Percentiles rank a stretch among this genome's conserved stretches.
phyloP scores from a whole-genome alignment of 2,329 filamentous ascomycete genomes.

The Ophiostoma quercus region DNA sequence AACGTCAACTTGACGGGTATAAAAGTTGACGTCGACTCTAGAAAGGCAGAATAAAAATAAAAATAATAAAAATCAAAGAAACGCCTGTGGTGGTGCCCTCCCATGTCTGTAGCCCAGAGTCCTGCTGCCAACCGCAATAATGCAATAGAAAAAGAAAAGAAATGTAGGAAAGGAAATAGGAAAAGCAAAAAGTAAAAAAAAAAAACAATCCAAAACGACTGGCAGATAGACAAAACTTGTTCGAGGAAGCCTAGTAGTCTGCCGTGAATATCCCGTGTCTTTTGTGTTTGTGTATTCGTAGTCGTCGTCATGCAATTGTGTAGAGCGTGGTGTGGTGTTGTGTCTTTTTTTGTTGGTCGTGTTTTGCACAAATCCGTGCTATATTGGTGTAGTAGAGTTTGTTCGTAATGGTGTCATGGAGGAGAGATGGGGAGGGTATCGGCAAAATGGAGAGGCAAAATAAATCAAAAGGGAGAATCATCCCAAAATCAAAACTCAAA shows the following conservation, averaged over 20 bases:
- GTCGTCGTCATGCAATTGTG: conserved; percentile 7
- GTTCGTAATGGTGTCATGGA: conserved; percentile 4
- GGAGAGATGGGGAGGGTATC: conserved; percentile 6
- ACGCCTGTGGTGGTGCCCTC: conserved; percentile 10
- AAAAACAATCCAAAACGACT: not conserved
- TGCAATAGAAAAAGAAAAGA: not conserved
- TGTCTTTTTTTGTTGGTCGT: not conserved
- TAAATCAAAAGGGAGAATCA: not conserved
- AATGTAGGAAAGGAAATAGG: too few relatives aligned
- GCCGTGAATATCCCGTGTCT: not conserved
- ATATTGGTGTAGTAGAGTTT: not conserved
- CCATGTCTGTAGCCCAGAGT: conserved; percentile 1
- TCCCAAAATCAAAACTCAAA: not conserved
- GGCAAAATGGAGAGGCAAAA: not conserved
- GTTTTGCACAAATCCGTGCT: not conserved
- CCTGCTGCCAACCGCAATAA: conserved; percentile 3
- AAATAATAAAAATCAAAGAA: not conserved
- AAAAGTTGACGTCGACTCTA: conserved; percentile 3
- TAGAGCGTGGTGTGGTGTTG: not conserved
- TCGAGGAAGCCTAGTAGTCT: not conserved
- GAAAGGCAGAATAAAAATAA: not conserved
- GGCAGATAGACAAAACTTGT: not conserved
- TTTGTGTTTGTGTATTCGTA: not conserved
- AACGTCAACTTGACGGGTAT: not conserved
- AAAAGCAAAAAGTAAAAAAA: not conserved